Base-by-base conservation (phyloP, 441 rosid genomes). In the Macaranga tanarius region DNA sequence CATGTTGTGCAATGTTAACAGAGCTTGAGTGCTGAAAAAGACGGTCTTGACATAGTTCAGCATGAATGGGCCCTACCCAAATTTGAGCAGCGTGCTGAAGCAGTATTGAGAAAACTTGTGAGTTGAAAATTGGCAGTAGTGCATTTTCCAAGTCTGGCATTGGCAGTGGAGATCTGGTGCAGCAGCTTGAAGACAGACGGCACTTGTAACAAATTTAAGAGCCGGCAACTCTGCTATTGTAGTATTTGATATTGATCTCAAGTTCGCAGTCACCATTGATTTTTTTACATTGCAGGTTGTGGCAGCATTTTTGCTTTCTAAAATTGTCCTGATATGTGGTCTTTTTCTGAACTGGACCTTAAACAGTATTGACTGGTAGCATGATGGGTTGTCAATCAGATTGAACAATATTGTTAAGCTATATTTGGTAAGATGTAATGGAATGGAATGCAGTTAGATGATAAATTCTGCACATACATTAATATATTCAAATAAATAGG, bases 21-120 rank as follows among this genome's bases (percentile, higher is more conserved):
- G 98, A 91, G 88, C 85, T 79, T 92, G 86, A 72, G 97, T 65
- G 96, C 96, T 10, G 98, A 92, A 90, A 91, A 95, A 74, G 97
- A 95, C 25, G 81, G 96, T 50, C 97, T 95, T 0, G 98, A 95
- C 85, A 91, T 91, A 68, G 66, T 88, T 73, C 97, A 90, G 75
- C 96, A 95, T 44, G 98, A 90, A n/a, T 92, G 98, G 99, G 91
- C 86, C 45, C 79, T 90, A 38, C 97, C 96, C 0, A 84, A 87
- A 74, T 91, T 95, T 19, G 99, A 95, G 88, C 91, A 86, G 71
- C 93, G 92, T 2, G 99, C 98, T 6, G 98, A 93, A 84, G 82
- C 89, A 15, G 91, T 86, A 12, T 79, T 95, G 81, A 89, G 83
- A 82, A 88, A 91, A 73, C 86, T 95, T 25, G 55, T 89, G 26